A percentile compares a stretch with the other conserved stretches of the same genome.
Evolutionary conservation across 2,329 filamentous ascomycete species (phyloP).

Genomic region (Fusarium udum): DNA sequence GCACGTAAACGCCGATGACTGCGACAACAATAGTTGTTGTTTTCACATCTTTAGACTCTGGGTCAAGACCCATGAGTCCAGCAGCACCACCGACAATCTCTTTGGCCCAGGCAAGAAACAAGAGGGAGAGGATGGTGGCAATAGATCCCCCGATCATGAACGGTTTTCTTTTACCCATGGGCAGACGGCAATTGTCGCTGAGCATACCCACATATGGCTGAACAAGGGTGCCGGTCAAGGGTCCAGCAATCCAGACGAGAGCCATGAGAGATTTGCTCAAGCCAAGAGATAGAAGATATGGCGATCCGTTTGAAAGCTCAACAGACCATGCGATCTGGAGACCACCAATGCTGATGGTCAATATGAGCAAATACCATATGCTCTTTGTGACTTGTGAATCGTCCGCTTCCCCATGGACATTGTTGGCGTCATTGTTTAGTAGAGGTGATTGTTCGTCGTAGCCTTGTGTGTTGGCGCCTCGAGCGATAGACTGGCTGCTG

Average conservation of each 20-base stretch:
- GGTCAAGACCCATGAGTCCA: constrained; percentile 74
- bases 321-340: constrained; percentile 97
- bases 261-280: constrained; percentile 86
- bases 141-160: constrained; percentile 79
- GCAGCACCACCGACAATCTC: constrained; percentile 76
- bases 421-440: constrained; percentile 32
- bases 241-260: constrained; percentile 85
- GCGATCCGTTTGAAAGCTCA: constrained; percentile 91
- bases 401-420: constrained; percentile 28
- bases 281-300: constrained; percentile 81
- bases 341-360: constrained; percentile 88
- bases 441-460: constrained; percentile 47
- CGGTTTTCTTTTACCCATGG: constrained; percentile 82
- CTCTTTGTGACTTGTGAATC: constrained; percentile 75
- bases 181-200: constrained; percentile 78
- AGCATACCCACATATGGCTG: constrained; percentile 86
- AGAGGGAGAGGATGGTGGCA: constrained; percentile 73
- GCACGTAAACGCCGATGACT: constrained; percentile 85
- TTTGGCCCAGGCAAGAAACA: constrained; percentile 77
- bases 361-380: constrained; percentile 82
- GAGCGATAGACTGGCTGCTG: constrained; percentile 31
- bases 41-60: constrained; percentile 71
- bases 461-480: constrained; percentile 13
- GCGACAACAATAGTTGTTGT: constrained; percentile 78
- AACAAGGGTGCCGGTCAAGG: constrained; percentile 79